Percentiles rank a stretch among this genome's conserved stretches.
phyloP scores from a whole-genome alignment of 1,284 basidiomycete genomes.

The Meira nashicola region DNA sequence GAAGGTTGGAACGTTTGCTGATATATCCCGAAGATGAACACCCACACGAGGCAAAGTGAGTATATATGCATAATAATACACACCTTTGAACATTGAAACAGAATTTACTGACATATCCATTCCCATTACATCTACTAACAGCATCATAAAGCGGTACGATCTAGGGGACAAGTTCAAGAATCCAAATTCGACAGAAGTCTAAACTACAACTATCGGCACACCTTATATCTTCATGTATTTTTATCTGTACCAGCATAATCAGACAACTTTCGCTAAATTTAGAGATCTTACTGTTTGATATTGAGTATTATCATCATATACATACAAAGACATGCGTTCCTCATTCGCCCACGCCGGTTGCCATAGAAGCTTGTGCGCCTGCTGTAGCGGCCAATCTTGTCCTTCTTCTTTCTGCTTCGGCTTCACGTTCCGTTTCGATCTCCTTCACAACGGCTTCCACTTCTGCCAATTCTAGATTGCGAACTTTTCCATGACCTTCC shows the following conservation, averaged over 20 bases:
- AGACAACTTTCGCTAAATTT: background rate
- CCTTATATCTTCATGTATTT: background rate
- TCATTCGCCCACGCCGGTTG: conserved; percentile 9
- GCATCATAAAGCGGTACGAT: conserved; percentile 21
- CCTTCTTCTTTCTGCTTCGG: conserved; percentile 49
- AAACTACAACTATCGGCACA: background rate
- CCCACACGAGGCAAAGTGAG: conserved; percentile 42
- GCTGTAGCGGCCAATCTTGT: conserved; percentile 49
- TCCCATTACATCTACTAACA: background rate
- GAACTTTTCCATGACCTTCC: conserved; percentile 42
- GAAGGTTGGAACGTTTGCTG: conserved; percentile 48
- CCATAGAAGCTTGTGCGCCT: conserved; percentile 45
- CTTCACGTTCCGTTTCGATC: conserved; percentile 50
- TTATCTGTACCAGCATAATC: background rate
- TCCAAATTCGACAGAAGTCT: background rate
- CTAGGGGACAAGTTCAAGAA: conserved; percentile 16
- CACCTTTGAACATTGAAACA: background rate
- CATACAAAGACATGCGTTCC: background rate
- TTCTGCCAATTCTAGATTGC: conserved; percentile 43
- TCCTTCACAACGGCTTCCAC: conserved; percentile 48
- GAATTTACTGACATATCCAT: background rate
- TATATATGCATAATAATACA: background rate
- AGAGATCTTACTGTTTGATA: background rate
- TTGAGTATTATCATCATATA: too few relatives aligned
- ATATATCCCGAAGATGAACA: conserved; percentile 45